phyloP scores from a whole-genome alignment of 2,329 filamentous ascomycete species.

The Fusarium neocosmosporiellum region DNA sequence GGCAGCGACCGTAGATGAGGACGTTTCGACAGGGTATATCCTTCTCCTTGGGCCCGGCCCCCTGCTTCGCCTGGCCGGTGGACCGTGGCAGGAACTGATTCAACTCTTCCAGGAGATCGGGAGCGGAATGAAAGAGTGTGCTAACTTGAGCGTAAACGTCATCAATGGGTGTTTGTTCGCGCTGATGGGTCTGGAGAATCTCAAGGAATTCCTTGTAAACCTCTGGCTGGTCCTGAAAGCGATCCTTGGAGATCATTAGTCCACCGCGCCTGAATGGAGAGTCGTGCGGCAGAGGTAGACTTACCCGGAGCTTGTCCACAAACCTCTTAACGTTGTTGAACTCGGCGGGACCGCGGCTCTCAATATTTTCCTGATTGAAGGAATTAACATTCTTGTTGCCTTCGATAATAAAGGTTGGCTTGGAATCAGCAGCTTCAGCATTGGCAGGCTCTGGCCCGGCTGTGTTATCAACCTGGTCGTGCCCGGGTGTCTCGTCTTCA shows the following conservation, averaged over 20 bases:
- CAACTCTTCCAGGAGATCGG: not conserved
- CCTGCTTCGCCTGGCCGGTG: not conserved
- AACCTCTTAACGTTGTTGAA: no score
- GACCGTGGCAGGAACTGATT: not conserved
- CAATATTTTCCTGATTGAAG: no score
- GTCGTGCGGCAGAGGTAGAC: not conserved
- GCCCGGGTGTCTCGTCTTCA: not conserved
- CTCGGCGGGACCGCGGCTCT: no score
- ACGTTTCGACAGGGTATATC: slow-evolving; percentile 93
- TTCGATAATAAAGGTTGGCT: no score
- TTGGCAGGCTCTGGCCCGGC: no score
- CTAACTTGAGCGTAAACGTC: not conserved
- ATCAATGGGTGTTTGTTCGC: not conserved
- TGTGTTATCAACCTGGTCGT: no score
- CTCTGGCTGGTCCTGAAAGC: not conserved
- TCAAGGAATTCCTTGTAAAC: not conserved
- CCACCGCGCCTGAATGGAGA: not conserved
- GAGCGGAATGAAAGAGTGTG: not conserved
- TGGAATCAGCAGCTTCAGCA: no score
- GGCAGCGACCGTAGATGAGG: slow-evolving; percentile 91
- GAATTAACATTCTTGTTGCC: no score
- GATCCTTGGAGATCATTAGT: not conserved
- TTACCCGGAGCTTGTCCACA: not conserved
- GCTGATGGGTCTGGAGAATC: not conserved
- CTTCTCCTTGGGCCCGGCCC: slow-evolving; percentile 72